Evolutionary conservation across 345 rosid species (phyloP).

Genomic region (Excoecaria agallocha): DNA sequence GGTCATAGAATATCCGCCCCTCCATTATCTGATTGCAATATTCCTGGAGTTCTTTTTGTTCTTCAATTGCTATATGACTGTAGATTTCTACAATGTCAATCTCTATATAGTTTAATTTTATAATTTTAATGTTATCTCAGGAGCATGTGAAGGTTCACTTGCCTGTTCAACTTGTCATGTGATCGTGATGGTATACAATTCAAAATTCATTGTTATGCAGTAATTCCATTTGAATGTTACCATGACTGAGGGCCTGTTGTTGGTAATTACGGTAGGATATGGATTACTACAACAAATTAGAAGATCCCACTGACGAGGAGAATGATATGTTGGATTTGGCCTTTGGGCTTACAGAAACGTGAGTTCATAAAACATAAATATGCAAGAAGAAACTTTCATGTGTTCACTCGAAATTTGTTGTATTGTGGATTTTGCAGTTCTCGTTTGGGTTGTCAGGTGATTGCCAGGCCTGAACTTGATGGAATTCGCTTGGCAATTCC

Average conservation of each 20-base stretch:
- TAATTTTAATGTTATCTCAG: slow-evolving; percentile 38
- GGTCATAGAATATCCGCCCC: background rate
- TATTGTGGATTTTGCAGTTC: slow-evolving; percentile 48
- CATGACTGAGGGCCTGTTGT: slow-evolving; percentile 3
- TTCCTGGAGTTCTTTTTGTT: background rate
- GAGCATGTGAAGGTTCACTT: slow-evolving; percentile 93
- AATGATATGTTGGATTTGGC: slow-evolving; percentile 99
- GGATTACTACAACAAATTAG: slow-evolving; percentile 78
- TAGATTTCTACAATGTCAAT: background rate
- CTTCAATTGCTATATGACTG: background rate
- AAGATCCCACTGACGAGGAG: slow-evolving; percentile 95
- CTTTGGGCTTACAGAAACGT: slow-evolving; percentile 89
- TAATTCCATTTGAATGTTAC: background rate
- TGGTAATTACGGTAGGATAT: slow-evolving; percentile 47
- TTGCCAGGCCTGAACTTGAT: slow-evolving; percentile 77
- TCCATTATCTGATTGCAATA: background rate
- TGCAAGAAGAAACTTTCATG: background rate
- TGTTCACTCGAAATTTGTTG: background rate
- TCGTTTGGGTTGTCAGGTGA: slow-evolving; percentile 78
- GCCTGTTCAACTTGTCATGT: slow-evolving; percentile 97
- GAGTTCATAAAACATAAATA: slow-evolving; percentile 27
- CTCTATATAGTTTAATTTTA: slow-evolving; percentile 7
- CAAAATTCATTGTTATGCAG: background rate
- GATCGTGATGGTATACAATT: slow-evolving; percentile 63
- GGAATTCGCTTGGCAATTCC: slow-evolving; percentile 80